Conservation (phyloP, 1,284 basidiomycete genomes). For the Cryptococcus sp. region DNA sequence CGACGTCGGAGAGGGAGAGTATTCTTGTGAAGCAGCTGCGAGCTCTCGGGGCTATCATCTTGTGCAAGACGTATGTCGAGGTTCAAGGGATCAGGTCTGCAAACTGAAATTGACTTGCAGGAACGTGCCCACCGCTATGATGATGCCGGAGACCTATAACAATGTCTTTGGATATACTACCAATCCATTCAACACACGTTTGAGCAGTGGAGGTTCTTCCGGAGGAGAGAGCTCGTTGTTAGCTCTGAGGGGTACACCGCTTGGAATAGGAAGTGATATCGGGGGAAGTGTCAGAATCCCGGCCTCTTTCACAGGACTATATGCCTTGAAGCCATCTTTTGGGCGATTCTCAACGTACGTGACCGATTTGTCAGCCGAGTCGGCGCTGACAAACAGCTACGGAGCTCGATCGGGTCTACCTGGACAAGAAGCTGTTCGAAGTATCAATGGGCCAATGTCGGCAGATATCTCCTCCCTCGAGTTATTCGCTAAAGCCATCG, state of each 20-base stretch:
- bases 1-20: constrained; percentile 21
- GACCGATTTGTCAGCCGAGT: too few species aligned
- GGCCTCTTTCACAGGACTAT: constrained; percentile 61
- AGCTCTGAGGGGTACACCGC: constrained; percentile 50
- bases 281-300: constrained; percentile 54
- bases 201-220: constrained; percentile 59
- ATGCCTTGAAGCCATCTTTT: constrained; percentile 65
- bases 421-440: constrained; percentile 33
- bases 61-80: constrained; percentile 44
- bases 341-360: constrained; percentile 58
- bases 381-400: too few species aligned
- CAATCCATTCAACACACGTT: constrained; percentile 58
- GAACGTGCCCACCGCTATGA: constrained; percentile 39
- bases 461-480: constrained; percentile 35
- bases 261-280: not conserved
- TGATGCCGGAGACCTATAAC: constrained; percentile 41
- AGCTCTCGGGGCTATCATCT: constrained; percentile 32
- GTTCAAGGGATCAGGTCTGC: too few species aligned
- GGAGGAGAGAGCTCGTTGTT: constrained; percentile 60
- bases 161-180: constrained; percentile 61
- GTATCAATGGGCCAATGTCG: constrained; percentile 38
- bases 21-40: constrained; percentile 32
- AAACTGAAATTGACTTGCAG: too few species aligned
- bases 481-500: constrained; percentile 33
- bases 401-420: too few species aligned